phyloP scores from a whole-genome alignment of 78 protist species.

The Dictyostelium capitatum region DNA sequence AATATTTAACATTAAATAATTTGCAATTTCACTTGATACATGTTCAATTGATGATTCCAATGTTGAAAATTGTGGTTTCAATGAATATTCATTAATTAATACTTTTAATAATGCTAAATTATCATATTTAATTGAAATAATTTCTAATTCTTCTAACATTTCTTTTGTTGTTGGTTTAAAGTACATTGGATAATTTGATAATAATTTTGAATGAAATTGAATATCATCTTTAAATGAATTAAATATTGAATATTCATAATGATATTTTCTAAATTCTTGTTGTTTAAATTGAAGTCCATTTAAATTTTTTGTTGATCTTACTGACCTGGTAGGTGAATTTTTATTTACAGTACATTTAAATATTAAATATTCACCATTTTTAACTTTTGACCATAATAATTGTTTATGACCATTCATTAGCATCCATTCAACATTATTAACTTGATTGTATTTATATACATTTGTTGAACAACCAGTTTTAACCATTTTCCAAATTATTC shows the following conservation, averaged over 20 bases:
- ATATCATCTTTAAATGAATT: background rate
- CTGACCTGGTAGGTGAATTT: background rate
- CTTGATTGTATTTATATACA: background rate
- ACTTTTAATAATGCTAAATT: background rate
- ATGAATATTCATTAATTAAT: background rate
- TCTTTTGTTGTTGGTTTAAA: background rate
- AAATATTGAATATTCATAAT: background rate
- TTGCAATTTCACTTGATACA: background rate
- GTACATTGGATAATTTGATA: no score
- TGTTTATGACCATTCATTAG: background rate
- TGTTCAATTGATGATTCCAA: background rate
- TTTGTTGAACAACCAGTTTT: no score
- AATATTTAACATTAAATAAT: no score
- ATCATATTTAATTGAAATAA: background rate
- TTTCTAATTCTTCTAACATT: no score
- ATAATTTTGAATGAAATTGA: no score
- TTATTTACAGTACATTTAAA: no score
- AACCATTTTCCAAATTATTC: no score
- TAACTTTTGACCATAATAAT: background rate
- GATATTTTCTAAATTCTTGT: no score
- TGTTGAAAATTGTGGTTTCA: background rate
- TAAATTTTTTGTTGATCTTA: no score
- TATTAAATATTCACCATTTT: background rate
- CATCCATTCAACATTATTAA: background rate
- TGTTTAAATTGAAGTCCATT: no score